Conservation (phyloP, 768 basidiomycete genomes). For the Auriscalpium microsporum region DNA sequence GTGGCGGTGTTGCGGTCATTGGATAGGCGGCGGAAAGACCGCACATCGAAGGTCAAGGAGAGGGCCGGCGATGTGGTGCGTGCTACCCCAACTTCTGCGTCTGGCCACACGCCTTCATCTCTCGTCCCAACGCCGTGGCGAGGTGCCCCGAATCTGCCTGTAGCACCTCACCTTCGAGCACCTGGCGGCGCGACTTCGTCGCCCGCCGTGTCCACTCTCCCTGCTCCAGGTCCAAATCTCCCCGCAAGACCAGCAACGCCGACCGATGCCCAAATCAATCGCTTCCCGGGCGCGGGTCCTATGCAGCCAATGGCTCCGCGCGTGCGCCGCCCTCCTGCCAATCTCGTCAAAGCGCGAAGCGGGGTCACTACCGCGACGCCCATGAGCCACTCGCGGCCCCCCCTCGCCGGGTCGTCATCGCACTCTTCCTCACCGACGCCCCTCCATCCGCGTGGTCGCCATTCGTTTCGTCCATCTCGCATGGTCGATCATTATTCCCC, state of each 20-base stretch:
- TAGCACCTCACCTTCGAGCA: conserved; percentile 9
- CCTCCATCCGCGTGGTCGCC: conserved; percentile 1
- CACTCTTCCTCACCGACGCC: conserved; percentile 3
- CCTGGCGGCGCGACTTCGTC: conserved; percentile 5
- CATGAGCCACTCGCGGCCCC: neutral
- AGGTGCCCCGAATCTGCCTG: conserved; percentile 17
- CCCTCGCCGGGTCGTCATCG: neutral
- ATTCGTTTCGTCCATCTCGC: neutral
- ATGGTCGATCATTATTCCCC: conserved; percentile 4
- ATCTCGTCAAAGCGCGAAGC: conserved; percentile 12
- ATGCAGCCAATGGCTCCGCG: conserved; percentile 12
- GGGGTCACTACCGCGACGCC: neutral
- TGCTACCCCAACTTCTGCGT: conserved; percentile 3
- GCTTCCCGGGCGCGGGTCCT: conserved; percentile 1
- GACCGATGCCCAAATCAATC: conserved; percentile 4
- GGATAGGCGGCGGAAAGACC: conserved; percentile 38
- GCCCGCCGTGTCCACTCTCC: conserved; percentile 4
- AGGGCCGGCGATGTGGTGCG: conserved; percentile 16
- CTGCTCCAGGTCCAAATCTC: conserved; percentile 3
- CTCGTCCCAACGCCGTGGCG: conserved; percentile 12
- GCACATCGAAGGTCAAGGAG: conserved; percentile 35
- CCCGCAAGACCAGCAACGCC: conserved; percentile 14
- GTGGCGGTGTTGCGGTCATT: conserved; percentile 60
- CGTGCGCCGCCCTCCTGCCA: conserved; percentile 11
- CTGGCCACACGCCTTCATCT: conserved; percentile 2